Base-by-base conservation (phyloP, 768 basidiomycete species). In the Boletus barrowsii region DNA sequence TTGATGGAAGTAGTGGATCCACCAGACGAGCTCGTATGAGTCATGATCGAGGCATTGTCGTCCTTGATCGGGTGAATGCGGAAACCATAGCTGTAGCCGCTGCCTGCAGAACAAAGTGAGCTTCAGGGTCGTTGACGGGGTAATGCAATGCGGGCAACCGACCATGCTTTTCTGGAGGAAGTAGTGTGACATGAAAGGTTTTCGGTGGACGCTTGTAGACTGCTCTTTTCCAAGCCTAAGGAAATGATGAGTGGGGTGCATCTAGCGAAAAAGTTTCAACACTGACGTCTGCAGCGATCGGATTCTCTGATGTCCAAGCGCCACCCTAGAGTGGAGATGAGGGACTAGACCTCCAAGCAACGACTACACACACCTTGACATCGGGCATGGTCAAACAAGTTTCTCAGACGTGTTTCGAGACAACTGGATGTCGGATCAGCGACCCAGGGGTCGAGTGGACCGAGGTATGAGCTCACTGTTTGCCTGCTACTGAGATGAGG, bases 161-260 rank as follows among this genome's bases (percentile, higher is more conserved):
- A 82, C 85, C 80, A 44, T 82, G 76, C 62, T 87, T 88, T 39
- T 72, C 72, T 11, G 87, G 81, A 3, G 75, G 68, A 14, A 89
- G 74, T 55, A 84, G 74, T 45, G 83, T 79, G 6, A 88, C 80
- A 0, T 72, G 69, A 57, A 91, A 91, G 47, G 74, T 69, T 17
- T 69, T 73, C 8, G 89, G 89, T 5, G 88, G 74, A 30, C 77
- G 68, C 32, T 76, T 81, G 59, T 82, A 73, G 8, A 90, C 77
- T 9, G 84, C 84, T 57, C 84, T 70, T 62, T 84, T 84, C 68
- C 78, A 86, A 43, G 74, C 65, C 87, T 90, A 49, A 30, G n/a
- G 22, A 18, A 9, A 4, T 17, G 5, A 10, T 55, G 36, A 53
- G 44, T 24, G 44, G 26, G 17, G 8, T 30, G 20, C 2, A 20